Conservation (phyloP, 2,329 filamentous ascomycete genomes). For the Dactylonectria estremocensis region DNA sequence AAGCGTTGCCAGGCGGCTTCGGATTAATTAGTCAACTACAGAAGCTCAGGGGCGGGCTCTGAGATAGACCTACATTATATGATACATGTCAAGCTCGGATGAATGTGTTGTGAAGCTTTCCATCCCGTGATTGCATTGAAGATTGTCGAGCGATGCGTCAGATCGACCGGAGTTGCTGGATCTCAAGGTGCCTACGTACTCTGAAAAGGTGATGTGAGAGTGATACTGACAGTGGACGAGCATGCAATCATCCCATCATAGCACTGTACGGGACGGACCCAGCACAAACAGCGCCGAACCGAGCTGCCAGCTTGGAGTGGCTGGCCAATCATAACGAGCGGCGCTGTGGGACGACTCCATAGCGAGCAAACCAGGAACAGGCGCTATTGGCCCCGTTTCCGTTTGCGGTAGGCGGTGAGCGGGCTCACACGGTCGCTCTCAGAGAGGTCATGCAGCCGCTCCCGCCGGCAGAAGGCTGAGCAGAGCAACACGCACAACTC, state of each 20-base stretch:
- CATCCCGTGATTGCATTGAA: conserved; percentile 2
- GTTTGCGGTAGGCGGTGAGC: conserved; percentile 45
- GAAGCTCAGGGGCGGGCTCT: conserved; percentile 70
- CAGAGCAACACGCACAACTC: conserved; percentile 36
- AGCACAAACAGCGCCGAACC: not conserved
- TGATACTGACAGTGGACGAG: not conserved
- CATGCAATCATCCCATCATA: too few relatives aligned
- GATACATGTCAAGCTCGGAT: not conserved
- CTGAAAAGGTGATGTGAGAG: too few relatives aligned
- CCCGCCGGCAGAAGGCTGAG: conserved; percentile 34
- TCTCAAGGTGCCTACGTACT: too few relatives aligned
- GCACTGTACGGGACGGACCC: not conserved
- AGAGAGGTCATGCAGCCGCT: conserved; percentile 42
- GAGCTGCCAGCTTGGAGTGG: not conserved
- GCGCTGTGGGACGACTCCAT: conserved; percentile 17
- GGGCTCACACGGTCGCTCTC: conserved; percentile 28
- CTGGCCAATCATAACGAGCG: conserved; percentile 5
- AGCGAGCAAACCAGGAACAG: conserved; percentile 24
- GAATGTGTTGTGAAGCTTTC: not conserved
- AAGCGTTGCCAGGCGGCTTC: conserved; percentile 66
- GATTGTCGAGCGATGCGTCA: not conserved
- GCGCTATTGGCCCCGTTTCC: conserved; percentile 38
- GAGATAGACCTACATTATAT: conserved; percentile 35
- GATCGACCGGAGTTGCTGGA: not conserved
- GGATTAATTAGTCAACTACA: conserved; percentile 75